Conservation (phyloP, 352 stramenopile species). For the Phytophthora cryptogea region DNA sequence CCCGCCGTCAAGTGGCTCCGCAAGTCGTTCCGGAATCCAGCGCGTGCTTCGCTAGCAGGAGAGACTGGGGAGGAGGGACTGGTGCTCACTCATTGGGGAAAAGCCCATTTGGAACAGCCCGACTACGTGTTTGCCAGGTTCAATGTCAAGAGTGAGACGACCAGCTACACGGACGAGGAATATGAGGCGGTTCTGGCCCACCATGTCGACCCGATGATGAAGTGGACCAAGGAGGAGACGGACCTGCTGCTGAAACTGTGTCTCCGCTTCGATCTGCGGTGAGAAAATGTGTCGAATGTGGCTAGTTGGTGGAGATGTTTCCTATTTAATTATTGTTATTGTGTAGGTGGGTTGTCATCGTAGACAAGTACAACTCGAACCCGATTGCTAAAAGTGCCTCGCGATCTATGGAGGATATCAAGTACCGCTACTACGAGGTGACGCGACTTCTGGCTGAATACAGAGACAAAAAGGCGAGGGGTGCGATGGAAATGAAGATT, state of each 20-base stretch:
- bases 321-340: constrained; percentile 12
- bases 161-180: constrained; percentile 57
- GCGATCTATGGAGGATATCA: constrained; percentile 68
- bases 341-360: constrained; percentile 60
- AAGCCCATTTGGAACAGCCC: constrained; percentile 52
- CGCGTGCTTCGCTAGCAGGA: constrained; percentile 44
- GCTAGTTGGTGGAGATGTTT: not conserved
- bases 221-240: constrained; percentile 73
- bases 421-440: constrained; percentile 75
- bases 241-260: constrained; percentile 59
- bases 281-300: not conserved
- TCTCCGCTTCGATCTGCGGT: constrained; percentile 56
- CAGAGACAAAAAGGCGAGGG: constrained; percentile 30
- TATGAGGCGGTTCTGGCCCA: constrained; percentile 45
- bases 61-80: constrained; percentile 47
- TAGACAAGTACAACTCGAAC: constrained; percentile 61
- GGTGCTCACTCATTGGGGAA: constrained; percentile 66
- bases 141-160: constrained; percentile 60
- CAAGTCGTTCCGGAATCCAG: constrained; percentile 65
- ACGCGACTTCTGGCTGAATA: constrained; percentile 50
- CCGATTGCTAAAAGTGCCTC: constrained; percentile 37
- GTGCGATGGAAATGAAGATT: constrained; percentile 22
- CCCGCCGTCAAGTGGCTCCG: constrained; percentile 70
- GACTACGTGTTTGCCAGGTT: constrained; percentile 77
- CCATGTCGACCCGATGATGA: constrained; percentile 52